Evolutionary conservation across 1,284 basidiomycete species (phyloP), one percentile per base, ranked within the genome.

Genomic region (Malassezia equina): DNA sequence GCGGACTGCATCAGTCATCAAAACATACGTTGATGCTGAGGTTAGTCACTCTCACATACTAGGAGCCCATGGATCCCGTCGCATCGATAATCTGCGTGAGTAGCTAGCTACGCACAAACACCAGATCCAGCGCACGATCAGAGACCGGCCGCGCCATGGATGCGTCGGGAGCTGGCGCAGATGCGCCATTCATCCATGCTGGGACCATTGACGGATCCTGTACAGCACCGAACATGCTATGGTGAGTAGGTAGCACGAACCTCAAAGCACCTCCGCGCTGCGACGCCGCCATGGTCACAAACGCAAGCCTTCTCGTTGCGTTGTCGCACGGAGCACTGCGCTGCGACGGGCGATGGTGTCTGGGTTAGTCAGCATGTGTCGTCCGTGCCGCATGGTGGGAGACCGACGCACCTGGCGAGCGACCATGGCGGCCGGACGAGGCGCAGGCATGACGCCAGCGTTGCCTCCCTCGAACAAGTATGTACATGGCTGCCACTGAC

Each of bases 1-100:
- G 91, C 90, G 9, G 69, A 71, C 44, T 51, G 24, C 13, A 49
- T 58, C 13, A 58, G 41, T 6, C 15, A 27, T 19, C 21, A 19
- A 6, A 15, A 39, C 44, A 9, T 33, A 42, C 55, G 34, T 46
- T 46, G 41, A 50, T 46, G 24, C 54, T 51, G 48, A 1, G 19
- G 34, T 34, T n/a, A 48, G 46, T 36, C 13, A 21, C 5, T 17
- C 12, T 8, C 21, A 60, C 58, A 8, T 31, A 56, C 53, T 72
- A 74, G 46, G 62, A 64, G n/a, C 70, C 70, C 71, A 74, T 74
- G 7, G 69, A 72, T 11, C 71, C 71, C 33, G 71, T 74, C 23
- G 70, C 68, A 51, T 74, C 71, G 63, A 71, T 69, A 49, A 73
- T 67, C 60, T 61, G 32, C 7, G 40, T 44, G 2, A 58, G 29